Conservation (phyloP, 495 filamentous ascomycete genomes). For the Aspergillus campestris region DNA sequence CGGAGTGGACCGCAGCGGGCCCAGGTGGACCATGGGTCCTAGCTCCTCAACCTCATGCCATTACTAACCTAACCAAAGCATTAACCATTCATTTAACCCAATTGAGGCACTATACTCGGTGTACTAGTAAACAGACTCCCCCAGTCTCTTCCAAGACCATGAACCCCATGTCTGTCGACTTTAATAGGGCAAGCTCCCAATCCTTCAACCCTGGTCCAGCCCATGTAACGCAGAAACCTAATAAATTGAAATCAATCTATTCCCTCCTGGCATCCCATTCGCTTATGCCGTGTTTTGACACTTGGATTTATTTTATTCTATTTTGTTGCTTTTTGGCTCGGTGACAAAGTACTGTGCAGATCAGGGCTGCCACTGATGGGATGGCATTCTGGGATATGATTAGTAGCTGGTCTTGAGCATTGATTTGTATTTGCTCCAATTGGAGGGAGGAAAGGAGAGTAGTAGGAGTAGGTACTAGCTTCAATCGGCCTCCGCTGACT, state of each 20-base stretch:
- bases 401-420: neutral
- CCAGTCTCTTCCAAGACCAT: neutral
- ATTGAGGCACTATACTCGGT: neutral
- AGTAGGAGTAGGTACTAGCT: neutral
- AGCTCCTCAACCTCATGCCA: slow-evolving; percentile 15
- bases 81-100: neutral
- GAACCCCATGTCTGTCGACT: neutral
- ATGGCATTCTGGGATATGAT: neutral
- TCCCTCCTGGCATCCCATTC: slow-evolving; percentile 7
- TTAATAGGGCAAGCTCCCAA: slow-evolving; percentile 1
- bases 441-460: neutral
- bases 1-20: slow-evolving; percentile 21
- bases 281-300: slow-evolving; percentile 7
- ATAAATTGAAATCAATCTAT: slow-evolving; percentile 16
- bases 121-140: neutral
- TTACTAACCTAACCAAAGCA: slow-evolving; percentile 3
- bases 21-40: slow-evolving; percentile 19
- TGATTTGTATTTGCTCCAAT: neutral
- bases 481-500: slow-evolving; percentile 2
- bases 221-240: slow-evolving; percentile 7
- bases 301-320: no score
- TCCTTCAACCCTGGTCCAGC: neutral
- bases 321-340: slow-evolving; percentile 3
- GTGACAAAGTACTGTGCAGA: slow-evolving; percentile 21
- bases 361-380: slow-evolving; percentile 11